These are phyloP conservation scores for Danielia oregonensis DNA, from an alignment of 805 yeast species.

Conservation along the genomic window DNA sequence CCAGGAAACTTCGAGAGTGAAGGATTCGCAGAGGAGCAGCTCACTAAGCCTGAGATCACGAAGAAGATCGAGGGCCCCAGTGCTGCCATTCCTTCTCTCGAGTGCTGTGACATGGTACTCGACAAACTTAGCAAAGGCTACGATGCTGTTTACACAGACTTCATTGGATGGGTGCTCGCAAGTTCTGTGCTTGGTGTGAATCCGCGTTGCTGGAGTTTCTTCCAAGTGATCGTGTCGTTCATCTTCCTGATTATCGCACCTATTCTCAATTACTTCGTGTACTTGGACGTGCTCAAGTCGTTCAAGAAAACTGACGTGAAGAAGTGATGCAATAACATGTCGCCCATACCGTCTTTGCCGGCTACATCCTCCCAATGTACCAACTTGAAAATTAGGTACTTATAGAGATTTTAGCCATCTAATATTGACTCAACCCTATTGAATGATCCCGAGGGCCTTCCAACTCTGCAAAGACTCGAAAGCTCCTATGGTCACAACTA, in stretches of 20 bases:
- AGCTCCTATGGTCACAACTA: too few relatives aligned
- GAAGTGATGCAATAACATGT: too few relatives aligned
- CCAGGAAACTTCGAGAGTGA: slow-evolving; percentile 92
- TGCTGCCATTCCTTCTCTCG: slow-evolving; percentile 58
- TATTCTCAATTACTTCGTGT: slow-evolving; percentile 47
- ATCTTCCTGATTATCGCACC: slow-evolving; percentile 47
- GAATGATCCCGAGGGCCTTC: too few relatives aligned
- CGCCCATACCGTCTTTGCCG: too few relatives aligned
- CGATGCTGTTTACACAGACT: slow-evolving; percentile 75
- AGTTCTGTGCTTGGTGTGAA: slow-evolving; percentile 63
- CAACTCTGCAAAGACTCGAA: too few relatives aligned
- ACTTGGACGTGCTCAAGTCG: slow-evolving; percentile 48
- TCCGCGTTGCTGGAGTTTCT: slow-evolving; percentile 57
- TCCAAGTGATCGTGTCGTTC: slow-evolving; percentile 38
- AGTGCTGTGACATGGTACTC: slow-evolving; percentile 62
- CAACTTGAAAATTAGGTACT: too few relatives aligned
- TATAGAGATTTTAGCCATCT: too few relatives aligned
- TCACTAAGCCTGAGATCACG: slow-evolving; percentile 83
- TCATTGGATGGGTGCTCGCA: slow-evolving; percentile 77
- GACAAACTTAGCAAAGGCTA: slow-evolving; percentile 58
- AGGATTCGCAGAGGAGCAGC: slow-evolving; percentile 78
- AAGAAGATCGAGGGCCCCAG: slow-evolving; percentile 82
- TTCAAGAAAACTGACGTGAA: slow-evolving; percentile 34
- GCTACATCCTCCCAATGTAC: too few relatives aligned
- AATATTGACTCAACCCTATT: too few relatives aligned